Conservation (phyloP, 1,139 yeast species). For the Pichia sp. region DNA sequence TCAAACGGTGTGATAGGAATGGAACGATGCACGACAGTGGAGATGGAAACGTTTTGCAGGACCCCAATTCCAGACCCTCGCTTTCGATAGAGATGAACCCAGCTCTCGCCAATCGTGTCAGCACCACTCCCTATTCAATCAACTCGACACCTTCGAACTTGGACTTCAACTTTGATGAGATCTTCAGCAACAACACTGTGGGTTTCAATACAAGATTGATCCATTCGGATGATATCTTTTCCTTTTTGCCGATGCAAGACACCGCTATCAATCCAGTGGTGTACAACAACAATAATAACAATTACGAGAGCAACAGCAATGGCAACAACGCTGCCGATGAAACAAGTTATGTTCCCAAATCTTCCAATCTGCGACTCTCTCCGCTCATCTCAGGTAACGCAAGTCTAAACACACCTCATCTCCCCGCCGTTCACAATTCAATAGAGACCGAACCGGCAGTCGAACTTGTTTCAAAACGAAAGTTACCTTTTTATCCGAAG, state of each 20-base stretch:
- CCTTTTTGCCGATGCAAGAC: slow-evolving; percentile 9
- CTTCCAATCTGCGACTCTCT: neutral
- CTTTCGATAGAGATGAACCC: neutral
- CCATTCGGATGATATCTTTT: slow-evolving; percentile 31
- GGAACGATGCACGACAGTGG: too few relatives aligned
- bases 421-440: neutral
- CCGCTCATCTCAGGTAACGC: neutral
- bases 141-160: slow-evolving; percentile 7
- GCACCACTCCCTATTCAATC: neutral
- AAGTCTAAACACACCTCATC: neutral
- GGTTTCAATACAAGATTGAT: slow-evolving; percentile 35
- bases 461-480: slow-evolving; percentile 5
- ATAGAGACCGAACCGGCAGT: neutral
- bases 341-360: neutral
- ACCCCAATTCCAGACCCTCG: neutral
- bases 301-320: neutral
- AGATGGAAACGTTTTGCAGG: neutral
- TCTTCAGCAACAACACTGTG: slow-evolving; percentile 27
- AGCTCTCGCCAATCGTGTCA: neutral
- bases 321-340: neutral
- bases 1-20: too few relatives aligned
- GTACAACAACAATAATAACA: slow-evolving; percentile 1
- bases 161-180: slow-evolving; percentile 29
- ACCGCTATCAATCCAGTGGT: neutral
- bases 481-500: slow-evolving; percentile 27